Base-by-base conservation (phyloP, 106 monocot genomes). In the Dioscorea zingiberensis region DNA sequence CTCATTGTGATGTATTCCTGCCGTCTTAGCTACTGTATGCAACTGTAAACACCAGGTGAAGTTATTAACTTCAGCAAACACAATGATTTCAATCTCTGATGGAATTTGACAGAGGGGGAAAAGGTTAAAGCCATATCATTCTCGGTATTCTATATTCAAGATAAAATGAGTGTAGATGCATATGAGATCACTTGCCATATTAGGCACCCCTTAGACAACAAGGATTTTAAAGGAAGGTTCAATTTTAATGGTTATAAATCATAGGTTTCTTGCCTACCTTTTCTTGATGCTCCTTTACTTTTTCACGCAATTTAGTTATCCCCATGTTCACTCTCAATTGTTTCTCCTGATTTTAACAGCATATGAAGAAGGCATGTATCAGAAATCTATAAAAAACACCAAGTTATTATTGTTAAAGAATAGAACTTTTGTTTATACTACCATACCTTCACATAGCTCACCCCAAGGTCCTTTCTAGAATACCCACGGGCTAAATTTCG, bases 401-500 rank as follows among this genome's bases (percentile, higher is more conserved):
- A 38, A 38, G 38, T 8, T 38, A 38, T 38, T 38, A 38, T 10
- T 38, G 38, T 6, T 38, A 6, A 38, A 38, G 3, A 8, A 10
- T 6, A 38, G 38, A 38, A 6, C 4, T 8, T 2, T 38, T 38
- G 38, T 38, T 38, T 10, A 38, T 38, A 38, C 38, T 38, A 8
- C 10, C 19, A 51, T 77, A 65, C 93, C 85, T 93, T 93, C 47
- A 93, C 88, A 75, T 88, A 93, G 74, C 88, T 85, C 26, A 93
- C 87, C 22, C 87, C 87, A 15, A 93, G 82, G 44, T 93, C 92
- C 67, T 87, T 80, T 56, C 87, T 82, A 57, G 87, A 55, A 73
- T 93, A 93, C 21, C 92, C 92, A 54, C 87, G 84, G 7, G 84
- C 87, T 69, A 93, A 82, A 80, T 93, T 93, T 13, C 92, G 81